A percentile compares a stretch with the other conserved stretches of the same genome.
These are phyloP conservation scores for Caryopteris hybrid DNA, from an alignment of 305 asterid species.

Conservation along the genomic window DNA sequence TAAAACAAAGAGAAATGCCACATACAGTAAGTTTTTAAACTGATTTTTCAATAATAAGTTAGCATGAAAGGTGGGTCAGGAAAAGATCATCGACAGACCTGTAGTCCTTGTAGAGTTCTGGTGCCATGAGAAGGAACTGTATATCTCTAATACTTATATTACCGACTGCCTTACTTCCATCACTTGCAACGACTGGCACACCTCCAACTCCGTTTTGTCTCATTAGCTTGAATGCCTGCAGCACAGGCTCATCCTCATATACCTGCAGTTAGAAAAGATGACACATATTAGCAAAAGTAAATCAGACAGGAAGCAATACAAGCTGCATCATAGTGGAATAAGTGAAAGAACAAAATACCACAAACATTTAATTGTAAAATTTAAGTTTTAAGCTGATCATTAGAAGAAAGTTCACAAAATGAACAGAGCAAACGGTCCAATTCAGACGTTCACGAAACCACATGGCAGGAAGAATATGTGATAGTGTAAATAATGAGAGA, in stretches of 20 bases:
- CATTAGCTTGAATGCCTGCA: slow-evolving; percentile 93
- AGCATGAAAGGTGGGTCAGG: neutral
- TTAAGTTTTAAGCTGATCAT: no score
- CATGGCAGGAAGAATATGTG: no score
- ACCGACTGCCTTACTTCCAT: slow-evolving; percentile 79
- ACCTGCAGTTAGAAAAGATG: slow-evolving; percentile 38
- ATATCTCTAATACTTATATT: slow-evolving; percentile 95
- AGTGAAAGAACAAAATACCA: neutral
- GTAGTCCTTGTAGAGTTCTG: slow-evolving; percentile 83
- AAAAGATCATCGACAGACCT: slow-evolving; percentile 37
- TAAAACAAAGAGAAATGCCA: no score
- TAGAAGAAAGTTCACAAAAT: no score
- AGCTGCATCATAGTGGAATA: neutral
- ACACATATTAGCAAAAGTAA: neutral
- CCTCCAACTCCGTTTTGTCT: slow-evolving; percentile 90
- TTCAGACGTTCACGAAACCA: neutral
- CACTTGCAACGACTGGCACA: slow-evolving; percentile 71
- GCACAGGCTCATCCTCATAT: slow-evolving; percentile 86
- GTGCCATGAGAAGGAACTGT: slow-evolving; percentile 89
- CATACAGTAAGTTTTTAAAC: neutral
- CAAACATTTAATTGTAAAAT: neutral
- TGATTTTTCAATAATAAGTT: neutral
- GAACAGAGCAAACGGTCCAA: neutral
- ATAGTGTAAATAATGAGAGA: neutral
- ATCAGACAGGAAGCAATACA: neutral